A percentile compares a stretch with the other conserved stretches of the same genome.
Conservation (phyloP, 1,139 yeast species). For the Kurtzmaniella quercitrusa region DNA sequence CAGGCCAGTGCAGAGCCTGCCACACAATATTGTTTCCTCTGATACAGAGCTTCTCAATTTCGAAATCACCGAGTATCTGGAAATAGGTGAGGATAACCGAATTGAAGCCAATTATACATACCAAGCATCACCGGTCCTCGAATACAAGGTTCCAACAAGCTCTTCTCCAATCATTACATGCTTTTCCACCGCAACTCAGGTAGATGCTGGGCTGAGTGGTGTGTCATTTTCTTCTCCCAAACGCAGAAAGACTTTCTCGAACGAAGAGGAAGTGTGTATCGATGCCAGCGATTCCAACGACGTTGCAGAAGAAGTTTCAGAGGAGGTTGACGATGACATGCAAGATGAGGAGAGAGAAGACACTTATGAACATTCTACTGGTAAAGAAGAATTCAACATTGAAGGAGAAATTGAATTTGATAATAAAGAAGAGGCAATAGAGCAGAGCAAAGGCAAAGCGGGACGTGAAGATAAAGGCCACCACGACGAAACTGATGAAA, state of each 20-base stretch:
- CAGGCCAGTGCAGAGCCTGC: background rate
- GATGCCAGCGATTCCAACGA: background rate
- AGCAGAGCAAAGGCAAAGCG: constrained; percentile 9
- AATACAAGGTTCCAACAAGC: background rate
- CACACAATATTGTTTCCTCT: background rate
- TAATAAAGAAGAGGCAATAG: constrained; percentile 14
- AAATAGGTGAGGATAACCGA: background rate
- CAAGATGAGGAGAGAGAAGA: constrained; percentile 4
- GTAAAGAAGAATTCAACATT: constrained; percentile 5
- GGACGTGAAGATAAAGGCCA: constrained; percentile 3
- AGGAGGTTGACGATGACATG: background rate
- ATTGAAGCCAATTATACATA: background rate
- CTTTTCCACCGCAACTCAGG: background rate
- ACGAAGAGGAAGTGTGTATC: background rate
- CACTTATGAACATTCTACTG: constrained; percentile 3
- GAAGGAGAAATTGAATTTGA: constrained; percentile 15
- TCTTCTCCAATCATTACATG: background rate
- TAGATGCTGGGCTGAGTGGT: background rate
- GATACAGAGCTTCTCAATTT: constrained; percentile 5
- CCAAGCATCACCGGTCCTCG: background rate
- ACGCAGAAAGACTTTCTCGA: background rate
- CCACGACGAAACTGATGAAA: constrained; percentile 7
- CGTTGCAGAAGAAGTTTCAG: background rate
- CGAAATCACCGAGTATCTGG: constrained; percentile 1
- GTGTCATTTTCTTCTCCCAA: background rate